Evolutionary conservation across 441 rosid genomes (phyloP).

Genomic region (Bruguiera hainesii): DNA sequence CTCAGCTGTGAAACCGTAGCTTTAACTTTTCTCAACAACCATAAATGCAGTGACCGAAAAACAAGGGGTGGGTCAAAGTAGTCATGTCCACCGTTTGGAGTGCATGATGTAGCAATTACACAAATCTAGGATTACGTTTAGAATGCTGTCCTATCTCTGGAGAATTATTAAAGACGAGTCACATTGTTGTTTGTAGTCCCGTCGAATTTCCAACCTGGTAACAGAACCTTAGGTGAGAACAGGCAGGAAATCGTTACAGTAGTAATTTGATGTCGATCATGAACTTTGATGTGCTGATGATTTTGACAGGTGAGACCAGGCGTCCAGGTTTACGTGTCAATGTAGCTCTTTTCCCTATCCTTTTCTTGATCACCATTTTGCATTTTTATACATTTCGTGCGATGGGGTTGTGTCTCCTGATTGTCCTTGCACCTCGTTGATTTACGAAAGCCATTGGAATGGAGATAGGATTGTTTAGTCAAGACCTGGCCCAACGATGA

Average conservation of each 20-base stretch:
- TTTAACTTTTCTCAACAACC: too few relatives aligned
- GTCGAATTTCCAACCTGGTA: conserved; percentile 7
- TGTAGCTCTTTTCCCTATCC: too few relatives aligned
- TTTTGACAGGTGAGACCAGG: conserved; percentile 8
- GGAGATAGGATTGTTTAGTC: too few relatives aligned
- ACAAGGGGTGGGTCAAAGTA: too few relatives aligned
- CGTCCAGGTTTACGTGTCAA: too few relatives aligned
- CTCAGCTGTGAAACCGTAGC: conserved; percentile 14
- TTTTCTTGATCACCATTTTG: too few relatives aligned
- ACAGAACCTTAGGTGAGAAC: conserved; percentile 27
- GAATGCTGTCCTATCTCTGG: conserved; percentile 18
- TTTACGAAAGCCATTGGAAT: too few relatives aligned
- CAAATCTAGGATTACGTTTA: conserved; percentile 9
- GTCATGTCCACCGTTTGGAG: neutral
- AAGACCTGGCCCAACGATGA: too few relatives aligned
- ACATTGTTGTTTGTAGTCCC: neutral
- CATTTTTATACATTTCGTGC: too few relatives aligned
- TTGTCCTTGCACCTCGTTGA: too few relatives aligned
- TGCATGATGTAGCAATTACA: conserved; percentile 1
- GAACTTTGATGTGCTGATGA: conserved; percentile 9
- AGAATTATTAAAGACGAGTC: conserved; percentile 16
- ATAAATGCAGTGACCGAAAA: too few relatives aligned
- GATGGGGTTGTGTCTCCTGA: too few relatives aligned
- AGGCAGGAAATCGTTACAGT: neutral
- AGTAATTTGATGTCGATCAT: conserved; percentile 23